Conservation (phyloP, 1,284 basidiomycete species). For the Malassezia sympodialis region DNA sequence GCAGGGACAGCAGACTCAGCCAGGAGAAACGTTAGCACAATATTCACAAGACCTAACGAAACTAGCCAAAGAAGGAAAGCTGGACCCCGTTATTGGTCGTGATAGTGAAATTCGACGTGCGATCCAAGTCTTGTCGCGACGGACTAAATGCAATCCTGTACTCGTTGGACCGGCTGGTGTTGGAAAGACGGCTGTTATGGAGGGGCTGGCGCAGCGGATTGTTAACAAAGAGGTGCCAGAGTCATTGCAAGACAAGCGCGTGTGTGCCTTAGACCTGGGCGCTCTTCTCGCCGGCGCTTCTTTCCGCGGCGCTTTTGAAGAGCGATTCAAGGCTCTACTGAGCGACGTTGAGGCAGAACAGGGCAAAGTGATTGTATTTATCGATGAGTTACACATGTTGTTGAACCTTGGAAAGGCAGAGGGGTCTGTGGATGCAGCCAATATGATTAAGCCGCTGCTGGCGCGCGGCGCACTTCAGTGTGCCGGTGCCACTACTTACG, state of each 20-base stretch:
- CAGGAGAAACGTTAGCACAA: conserved; percentile 24
- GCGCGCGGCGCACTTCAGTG: conserved; percentile 73
- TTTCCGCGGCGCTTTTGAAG: conserved; percentile 95
- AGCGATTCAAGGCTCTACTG: conserved; percentile 83
- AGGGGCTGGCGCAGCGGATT: conserved; percentile 78
- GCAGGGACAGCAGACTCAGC: conserved; percentile 17
- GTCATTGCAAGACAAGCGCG: conserved; percentile 49
- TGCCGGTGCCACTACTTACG: conserved; percentile 84
- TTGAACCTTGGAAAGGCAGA: conserved; percentile 39
- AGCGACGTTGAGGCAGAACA: conserved; percentile 80
- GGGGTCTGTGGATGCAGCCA: conserved; percentile 24
- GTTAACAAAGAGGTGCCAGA: conserved; percentile 79
- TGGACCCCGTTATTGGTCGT: conserved; percentile 52
- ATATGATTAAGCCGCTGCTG: conserved; percentile 41
- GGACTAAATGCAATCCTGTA: conserved; percentile 64
- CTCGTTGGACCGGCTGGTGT: conserved; percentile 50
- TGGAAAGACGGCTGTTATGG: conserved; percentile 63
- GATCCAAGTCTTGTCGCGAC: conserved; percentile 58
- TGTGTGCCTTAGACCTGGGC: conserved; percentile 76
- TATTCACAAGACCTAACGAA: conserved; percentile 27
- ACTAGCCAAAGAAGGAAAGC: conserved; percentile 25
- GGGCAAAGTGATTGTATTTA: conserved; percentile 82
- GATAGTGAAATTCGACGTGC: conserved; percentile 70
- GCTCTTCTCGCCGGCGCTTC: conserved; percentile 90
- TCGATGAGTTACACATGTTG: conserved; percentile 62